Percentiles rank a stretch among this genome's conserved stretches.
phyloP scores from a whole-genome alignment of 2,329 filamentous ascomycete genomes.

The Penicillium rolfsii region DNA sequence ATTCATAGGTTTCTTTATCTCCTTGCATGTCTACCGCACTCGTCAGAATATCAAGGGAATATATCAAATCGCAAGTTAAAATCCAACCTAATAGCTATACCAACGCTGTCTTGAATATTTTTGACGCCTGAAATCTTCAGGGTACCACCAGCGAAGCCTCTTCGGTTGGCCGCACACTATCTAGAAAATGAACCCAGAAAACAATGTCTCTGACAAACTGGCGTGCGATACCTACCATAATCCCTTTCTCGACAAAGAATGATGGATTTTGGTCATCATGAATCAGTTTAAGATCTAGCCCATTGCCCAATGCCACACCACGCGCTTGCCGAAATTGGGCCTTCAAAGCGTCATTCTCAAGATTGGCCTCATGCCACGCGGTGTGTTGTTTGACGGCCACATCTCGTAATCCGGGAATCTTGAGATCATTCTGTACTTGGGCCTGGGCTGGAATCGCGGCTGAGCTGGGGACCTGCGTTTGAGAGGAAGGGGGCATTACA shows the following conservation, averaged over 20 bases:
- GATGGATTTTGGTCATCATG: slow-evolving; percentile 11
- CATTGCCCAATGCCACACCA: slow-evolving; percentile 16
- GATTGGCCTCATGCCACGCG: slow-evolving; percentile 16
- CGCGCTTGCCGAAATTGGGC: slow-evolving; percentile 17
- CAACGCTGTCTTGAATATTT: no score
- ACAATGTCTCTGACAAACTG: slow-evolving; percentile 21
- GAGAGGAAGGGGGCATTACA: slow-evolving; percentile 5
- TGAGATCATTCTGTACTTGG: slow-evolving; percentile 2
- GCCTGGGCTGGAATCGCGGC: no score
- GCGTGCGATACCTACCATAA: slow-evolving; percentile 14
- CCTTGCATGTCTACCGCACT: no score
- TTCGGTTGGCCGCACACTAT: no score
- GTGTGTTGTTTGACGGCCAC: slow-evolving; percentile 11
- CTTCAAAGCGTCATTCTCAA: slow-evolving; percentile 15
- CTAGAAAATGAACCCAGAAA: slow-evolving; percentile 6
- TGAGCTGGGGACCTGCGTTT: no score
- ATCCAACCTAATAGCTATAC: no score
- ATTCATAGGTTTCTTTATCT: no score
- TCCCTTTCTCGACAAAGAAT: slow-evolving; percentile 17
- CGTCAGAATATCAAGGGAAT: no score
- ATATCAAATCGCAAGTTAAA: no score
- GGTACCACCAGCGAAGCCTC: no score
- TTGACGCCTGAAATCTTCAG: no score
- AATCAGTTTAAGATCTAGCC: slow-evolving; percentile 18
- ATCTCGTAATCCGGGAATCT: slow-evolving; percentile 14